Base-by-base conservation (phyloP, 441 rosid species). In the Erysimum cheiri region DNA sequence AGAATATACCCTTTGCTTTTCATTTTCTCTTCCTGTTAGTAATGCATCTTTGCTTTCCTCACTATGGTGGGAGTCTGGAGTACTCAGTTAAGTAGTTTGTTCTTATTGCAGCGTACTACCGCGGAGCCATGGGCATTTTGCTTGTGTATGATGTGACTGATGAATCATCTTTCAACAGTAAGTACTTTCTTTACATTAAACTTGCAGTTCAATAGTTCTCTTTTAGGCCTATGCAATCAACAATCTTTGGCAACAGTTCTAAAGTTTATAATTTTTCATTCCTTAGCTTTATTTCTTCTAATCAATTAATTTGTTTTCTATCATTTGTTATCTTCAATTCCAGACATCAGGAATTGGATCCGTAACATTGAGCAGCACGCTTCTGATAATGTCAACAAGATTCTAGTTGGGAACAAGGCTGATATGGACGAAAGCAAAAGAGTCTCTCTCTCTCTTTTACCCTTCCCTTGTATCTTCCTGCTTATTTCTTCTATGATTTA, bases 51-150 rank as follows among this genome's bases (percentile, higher is more conserved):
- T 67, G 39, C 14, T 58, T 41, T 36, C 7, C 36, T 50, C 19
- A 13, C 8, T 31, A 9, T 64, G 26, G 24, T 71, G 22, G 33
- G 31, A 19, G n/a, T n/a, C 62, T 44, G 67, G 41, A 31, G 57
- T 33, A 5, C 37, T 69, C 41, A 43, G 28, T 13, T 36, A 47
- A 46, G 6, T 65, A 17, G 52, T 61, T 77, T 64, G 44, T n/a
- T 60, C 60, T 76, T 71, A 49, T 14, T 80, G 88, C 91, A 93
- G 98, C 98, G 62, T 93, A 91, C 80, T 91, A 91, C 78, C 91
- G 97, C 37, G 97, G 97, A 77, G 96, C 97, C 64, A 93, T 91
- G 98, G 98, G 98, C 6, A 93, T 93, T 72, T 85, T 93, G 85
- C 96, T 92, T 3, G 99, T 94, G 43, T 90, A 94, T 68, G 98